Evolutionary conservation across 116 monocot genomes (phyloP).

Genomic region (Cymodocea nodosa): DNA sequence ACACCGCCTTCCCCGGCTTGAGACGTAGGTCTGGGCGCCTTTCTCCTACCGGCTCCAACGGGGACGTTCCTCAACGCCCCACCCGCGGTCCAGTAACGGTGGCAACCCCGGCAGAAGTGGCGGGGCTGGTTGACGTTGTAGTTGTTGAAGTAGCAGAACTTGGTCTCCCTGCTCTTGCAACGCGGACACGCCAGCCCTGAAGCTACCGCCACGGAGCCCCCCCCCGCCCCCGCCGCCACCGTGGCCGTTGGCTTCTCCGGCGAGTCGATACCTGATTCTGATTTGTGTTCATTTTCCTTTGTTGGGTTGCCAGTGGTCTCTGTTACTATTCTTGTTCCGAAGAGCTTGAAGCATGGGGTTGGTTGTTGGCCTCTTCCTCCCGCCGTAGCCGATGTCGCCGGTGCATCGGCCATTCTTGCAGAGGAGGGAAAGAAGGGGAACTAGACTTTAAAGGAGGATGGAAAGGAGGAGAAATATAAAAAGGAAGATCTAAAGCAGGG

Average conservation of each 20-base stretch:
- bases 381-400: not conserved
- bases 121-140: slow-evolving; percentile 88
- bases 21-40: slow-evolving; percentile 13
- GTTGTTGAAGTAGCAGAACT: slow-evolving; percentile 98
- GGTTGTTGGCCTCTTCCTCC: not conserved
- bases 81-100: slow-evolving; percentile 85
- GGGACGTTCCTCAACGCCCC: slow-evolving; percentile 76
- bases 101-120: slow-evolving; percentile 71
- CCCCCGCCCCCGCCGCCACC: not conserved
- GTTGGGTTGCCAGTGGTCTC: not conserved
- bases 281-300: not conserved
- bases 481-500: too few relatives aligned
- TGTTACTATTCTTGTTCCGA: slow-evolving; percentile 32
- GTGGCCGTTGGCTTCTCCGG: not conserved
- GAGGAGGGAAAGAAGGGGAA: not conserved
- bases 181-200: slow-evolving; percentile 35
- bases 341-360: slow-evolving; percentile 30
- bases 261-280: not conserved
- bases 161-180: slow-evolving; percentile 72
- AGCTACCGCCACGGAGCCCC: slow-evolving; percentile 4
- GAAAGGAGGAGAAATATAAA: not conserved
- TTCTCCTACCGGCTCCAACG: slow-evolving; percentile 63
- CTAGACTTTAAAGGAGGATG: not conserved
- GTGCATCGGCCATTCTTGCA: slow-evolving; percentile 10
- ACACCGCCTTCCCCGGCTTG: slow-evolving; percentile 2